A percentile compares a stretch with the other conserved stretches of the same genome.
Evolutionary conservation across 179 eudicot species (phyloP).

Genomic region (Spinacia oleracea): DNA sequence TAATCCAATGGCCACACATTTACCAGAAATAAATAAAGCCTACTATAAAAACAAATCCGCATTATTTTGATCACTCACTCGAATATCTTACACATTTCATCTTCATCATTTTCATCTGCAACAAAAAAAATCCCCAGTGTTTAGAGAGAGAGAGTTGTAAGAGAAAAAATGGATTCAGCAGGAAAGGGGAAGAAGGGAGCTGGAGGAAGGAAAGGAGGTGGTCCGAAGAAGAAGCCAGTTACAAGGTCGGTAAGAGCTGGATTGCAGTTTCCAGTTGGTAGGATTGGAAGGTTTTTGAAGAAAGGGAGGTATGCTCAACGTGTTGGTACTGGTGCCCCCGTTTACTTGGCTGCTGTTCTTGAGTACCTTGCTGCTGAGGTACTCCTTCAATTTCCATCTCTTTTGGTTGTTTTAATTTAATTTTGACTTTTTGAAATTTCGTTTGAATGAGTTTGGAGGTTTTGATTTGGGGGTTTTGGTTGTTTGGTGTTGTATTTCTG

Average conservation of each 20-base stretch:
- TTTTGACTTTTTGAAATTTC: not conserved
- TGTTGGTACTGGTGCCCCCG: constrained; percentile 21
- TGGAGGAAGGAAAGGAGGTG: constrained; percentile 22
- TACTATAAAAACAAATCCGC: not conserved
- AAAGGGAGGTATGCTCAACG: constrained; percentile 24
- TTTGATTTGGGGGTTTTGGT: not conserved
- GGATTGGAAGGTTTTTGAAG: constrained; percentile 24
- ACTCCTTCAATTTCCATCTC: not conserved
- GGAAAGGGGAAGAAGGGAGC: constrained; percentile 21
- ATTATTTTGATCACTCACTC: not conserved
- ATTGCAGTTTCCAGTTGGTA: constrained; percentile 24
- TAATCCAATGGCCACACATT: not conserved
- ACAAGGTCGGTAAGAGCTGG: constrained; percentile 22
- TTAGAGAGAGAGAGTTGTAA: not conserved
- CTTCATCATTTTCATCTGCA: not conserved
- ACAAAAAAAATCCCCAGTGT: too few species aligned
- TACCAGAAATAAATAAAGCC: not conserved
- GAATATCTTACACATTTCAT: not conserved
- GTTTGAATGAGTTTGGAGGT: not conserved
- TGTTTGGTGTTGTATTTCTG: not conserved
- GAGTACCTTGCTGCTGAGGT: constrained; percentile 28
- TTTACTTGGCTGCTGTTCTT: constrained; percentile 24
- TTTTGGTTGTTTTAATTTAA: not conserved
- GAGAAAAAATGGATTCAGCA: not conserved
- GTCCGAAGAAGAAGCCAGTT: constrained; percentile 25